Base-by-base conservation (phyloP, 2,329 filamentous ascomycete species). In the Aspergillus spinulosporus region DNA sequence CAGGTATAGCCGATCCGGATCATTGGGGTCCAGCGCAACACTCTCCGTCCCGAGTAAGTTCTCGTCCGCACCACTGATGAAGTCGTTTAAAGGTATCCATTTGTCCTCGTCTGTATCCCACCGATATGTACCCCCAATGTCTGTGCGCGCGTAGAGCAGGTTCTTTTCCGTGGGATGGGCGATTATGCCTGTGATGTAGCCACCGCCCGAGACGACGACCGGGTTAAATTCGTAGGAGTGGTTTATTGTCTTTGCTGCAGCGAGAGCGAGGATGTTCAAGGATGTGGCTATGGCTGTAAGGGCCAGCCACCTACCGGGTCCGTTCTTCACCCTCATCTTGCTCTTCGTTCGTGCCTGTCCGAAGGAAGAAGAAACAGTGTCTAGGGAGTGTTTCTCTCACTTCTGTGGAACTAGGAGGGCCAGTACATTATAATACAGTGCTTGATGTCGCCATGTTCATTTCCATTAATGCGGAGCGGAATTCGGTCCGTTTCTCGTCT, bases 11-110 rank as follows among this genome's bases (percentile, higher is more conserved):
- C 52, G 52, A 28, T 60, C 44, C 1, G 58, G 56, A 37, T 60
- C 52, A 9, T 39, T 53, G 7, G 58, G 58, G 12, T 60, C 59
- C 34, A 56, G 34, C 6, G 59, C 59, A 7, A 60, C 43, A 36
- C 59, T 60, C 52, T 60, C 59, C 5, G 59, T 60, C 6, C 59
- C 59, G 5, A 60, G 32, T 14, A 60, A 45, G n/a, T 60, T 60
- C 34, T 56, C 56, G n/a, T 60, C 59, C 12, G 52, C 59, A 1
- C 29, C 31, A 11, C 52, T 37, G n/a, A 60, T 50, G 26, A 60
- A 59, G 36, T 60, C 59, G 44, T 54, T 60, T n/a, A 60, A n/a
- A 0, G 59, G 59, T 11, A 59, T 54, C 59, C 59, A 60, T 56
- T 56, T 49, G 44, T 54, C 51, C 21, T n/a, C 28, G 12, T 28